Percentiles rank a stretch among this genome's conserved stretches.
Evolutionary conservation across 2,329 filamentous ascomycete species (phyloP).

Genomic region (Intubia oerlemansii): DNA sequence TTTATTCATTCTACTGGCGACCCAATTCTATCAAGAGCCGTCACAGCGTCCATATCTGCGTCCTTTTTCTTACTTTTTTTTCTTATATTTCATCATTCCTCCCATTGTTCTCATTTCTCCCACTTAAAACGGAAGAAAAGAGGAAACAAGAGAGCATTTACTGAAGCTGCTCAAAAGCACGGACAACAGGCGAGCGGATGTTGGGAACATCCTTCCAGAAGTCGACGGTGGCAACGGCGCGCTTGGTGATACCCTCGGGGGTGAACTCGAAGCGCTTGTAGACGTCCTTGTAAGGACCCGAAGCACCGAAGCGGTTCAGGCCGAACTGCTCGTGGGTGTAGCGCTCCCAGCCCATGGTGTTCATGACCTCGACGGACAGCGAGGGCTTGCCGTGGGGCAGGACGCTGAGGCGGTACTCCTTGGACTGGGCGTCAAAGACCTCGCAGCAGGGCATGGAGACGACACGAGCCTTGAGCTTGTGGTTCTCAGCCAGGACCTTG

Average conservation of each 20-base stretch:
- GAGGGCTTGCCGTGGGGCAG: constrained; percentile 87
- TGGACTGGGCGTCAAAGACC: constrained; percentile 82
- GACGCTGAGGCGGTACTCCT: constrained; percentile 86
- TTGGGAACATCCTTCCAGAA: constrained; percentile 93
- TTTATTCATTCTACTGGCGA: too few relatives aligned
- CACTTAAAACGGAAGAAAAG: too few relatives aligned
- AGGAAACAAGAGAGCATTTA: constrained; percentile 33
- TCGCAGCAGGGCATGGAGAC: constrained; percentile 95
- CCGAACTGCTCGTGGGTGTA: constrained; percentile 99
- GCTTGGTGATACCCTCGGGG: constrained; percentile 88
- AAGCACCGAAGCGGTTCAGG: constrained; percentile 96
- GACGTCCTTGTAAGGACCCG: constrained; percentile 90
- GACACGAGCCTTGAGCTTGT: constrained; percentile 71
- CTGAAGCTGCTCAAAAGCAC: constrained; percentile 92
- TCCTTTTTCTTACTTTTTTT: too few relatives aligned
- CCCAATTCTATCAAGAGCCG: too few relatives aligned
- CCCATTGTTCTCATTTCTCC: too few relatives aligned
- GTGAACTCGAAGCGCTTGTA: constrained; percentile 99
- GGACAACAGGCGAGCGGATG: constrained; percentile 87
- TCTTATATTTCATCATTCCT: too few relatives aligned
- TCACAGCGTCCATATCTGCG: too few relatives aligned
- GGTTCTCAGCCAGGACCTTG: constrained; percentile 76
- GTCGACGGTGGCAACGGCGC: constrained; percentile 73
- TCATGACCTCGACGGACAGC: constrained; percentile 89
- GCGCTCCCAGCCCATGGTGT: constrained; percentile 94